Conservation (phyloP, 768 basidiomycete genomes). For the Austroboletus eburneus region DNA sequence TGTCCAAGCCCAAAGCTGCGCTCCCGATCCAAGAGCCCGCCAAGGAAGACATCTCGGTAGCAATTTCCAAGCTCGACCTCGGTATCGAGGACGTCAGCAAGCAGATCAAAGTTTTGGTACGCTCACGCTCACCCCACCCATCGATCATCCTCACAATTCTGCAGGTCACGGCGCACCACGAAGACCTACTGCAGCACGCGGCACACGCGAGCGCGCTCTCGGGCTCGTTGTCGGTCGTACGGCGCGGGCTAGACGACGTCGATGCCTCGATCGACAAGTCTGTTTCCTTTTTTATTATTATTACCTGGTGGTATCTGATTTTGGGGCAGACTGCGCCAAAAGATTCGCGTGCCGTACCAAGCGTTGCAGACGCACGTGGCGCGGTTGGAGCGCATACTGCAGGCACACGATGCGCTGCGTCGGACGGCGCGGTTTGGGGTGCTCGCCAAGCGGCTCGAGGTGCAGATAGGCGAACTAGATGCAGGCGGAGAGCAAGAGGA, state of each 20-base stretch:
- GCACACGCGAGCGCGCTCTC: constrained; percentile 68
- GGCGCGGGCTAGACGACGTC: constrained; percentile 67
- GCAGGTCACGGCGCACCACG: constrained; percentile 81
- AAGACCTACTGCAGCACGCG: constrained; percentile 78
- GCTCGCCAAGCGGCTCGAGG: constrained; percentile 75
- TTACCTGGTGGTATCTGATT: background rate
- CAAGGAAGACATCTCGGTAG: constrained; percentile 86
- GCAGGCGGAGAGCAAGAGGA: constrained; percentile 58
- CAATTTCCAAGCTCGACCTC: constrained; percentile 81
- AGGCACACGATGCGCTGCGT: constrained; percentile 80
- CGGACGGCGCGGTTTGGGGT: constrained; percentile 82
- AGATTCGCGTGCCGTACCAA: constrained; percentile 82
- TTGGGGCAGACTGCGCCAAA: constrained; percentile 65
- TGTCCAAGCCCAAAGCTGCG: constrained; percentile 14
- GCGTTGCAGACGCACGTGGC: constrained; percentile 66
- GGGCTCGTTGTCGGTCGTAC: constrained; percentile 62
- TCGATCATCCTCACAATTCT: too few relatives aligned
- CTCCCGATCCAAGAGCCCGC: constrained; percentile 46
- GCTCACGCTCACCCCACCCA: constrained; percentile 20
- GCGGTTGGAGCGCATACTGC: constrained; percentile 73
- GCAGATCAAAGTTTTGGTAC: constrained; percentile 81
- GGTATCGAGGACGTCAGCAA: constrained; percentile 90
- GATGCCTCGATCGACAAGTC: constrained; percentile 77
- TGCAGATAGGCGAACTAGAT: constrained; percentile 74
- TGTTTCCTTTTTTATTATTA: constrained; percentile 11